Evolutionary conservation across 805 yeast species (phyloP), one percentile per base, ranked within the genome.

Genomic region (Metschnikowia gelsemii): DNA sequence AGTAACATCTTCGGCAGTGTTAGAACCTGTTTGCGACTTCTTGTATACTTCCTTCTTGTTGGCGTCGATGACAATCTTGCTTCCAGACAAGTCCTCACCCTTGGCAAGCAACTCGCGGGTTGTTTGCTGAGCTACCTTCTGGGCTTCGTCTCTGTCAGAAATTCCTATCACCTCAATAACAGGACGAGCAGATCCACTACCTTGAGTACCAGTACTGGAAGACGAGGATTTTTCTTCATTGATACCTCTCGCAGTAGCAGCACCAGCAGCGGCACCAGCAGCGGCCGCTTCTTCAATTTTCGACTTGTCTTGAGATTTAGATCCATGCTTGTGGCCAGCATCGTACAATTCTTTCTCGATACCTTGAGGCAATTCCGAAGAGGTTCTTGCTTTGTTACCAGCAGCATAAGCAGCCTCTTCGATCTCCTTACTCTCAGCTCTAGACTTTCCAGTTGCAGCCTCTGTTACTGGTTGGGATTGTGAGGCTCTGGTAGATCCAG

Each of bases 101-200:
- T 60, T 55, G 6, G 51, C 53, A 29, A 57, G 47, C 35, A 66
- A 54, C 32, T 58, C 62, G 30, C 55, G 54, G 8, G 68, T 54
- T 12, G 70, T 63, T 32, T 56, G 51, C 28, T 58, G 59, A 12
- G 71, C 70, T 26, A 63, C 49, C 31, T 48, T 55, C 14, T 62
- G 58, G 4, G 70, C 69, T 18, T 49, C 45, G 16, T 51, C 50
- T 24, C 56, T 54, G 47, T 63, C 65, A 2, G 57, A 47, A 34
- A 60, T 61, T 24, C 70, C 71, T 46, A 65, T 54, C 12, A 65
- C 70, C 45, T 65, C 71, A 17, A 65, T 66, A 17, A 56, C 42
- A 8, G 50, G 50, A 9, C 36, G 45, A 13, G 38, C 2, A 11
- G 40, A 19, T 9, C 9, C 33, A 11, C 7, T 13, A 16, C 12